Percentiles rank a stretch among this genome's conserved stretches.
These are phyloP conservation scores for Picochlorum sp. DNA, from an alignment of 139 green algal genomes.

Conservation along the genomic window DNA sequence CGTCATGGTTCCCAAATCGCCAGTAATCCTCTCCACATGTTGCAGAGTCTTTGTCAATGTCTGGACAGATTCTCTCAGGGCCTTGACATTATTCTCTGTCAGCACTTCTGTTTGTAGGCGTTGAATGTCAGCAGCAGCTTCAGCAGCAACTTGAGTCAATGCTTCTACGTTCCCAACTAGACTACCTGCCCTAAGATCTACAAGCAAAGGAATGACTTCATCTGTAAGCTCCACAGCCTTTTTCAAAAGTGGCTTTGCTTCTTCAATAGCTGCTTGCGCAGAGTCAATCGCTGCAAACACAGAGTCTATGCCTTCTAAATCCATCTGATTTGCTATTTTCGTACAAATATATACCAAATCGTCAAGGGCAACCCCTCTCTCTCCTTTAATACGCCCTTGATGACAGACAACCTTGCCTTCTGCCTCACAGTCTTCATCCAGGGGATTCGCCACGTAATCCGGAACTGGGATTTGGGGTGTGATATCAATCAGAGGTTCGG, in stretches of 20 bases:
- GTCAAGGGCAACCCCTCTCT: slow-evolving; percentile 87
- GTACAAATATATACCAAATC: slow-evolving; percentile 90
- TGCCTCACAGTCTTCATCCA: slow-evolving; percentile 65
- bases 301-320: slow-evolving; percentile 52
- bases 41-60: slow-evolving; percentile 65
- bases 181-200: slow-evolving; percentile 57
- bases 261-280: slow-evolving; percentile 49
- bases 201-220: slow-evolving; percentile 64
- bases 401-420: slow-evolving; percentile 88
- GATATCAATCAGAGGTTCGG: slow-evolving; percentile 94
- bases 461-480: slow-evolving; percentile 77
- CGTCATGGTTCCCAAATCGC: slow-evolving; percentile 57
- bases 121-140: slow-evolving; percentile 71
- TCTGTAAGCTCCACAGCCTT: slow-evolving; percentile 39
- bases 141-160: slow-evolving; percentile 65
- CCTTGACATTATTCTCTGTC: slow-evolving; percentile 82
- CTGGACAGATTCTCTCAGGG: slow-evolving; percentile 59
- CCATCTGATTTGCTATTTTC: slow-evolving; percentile 82
- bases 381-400: slow-evolving; percentile 67
- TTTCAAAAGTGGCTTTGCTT: slow-evolving; percentile 58
- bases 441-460: slow-evolving; percentile 49
- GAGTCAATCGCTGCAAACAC: slow-evolving; percentile 76
- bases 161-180: slow-evolving; percentile 70
- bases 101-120: slow-evolving; percentile 78
- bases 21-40: slow-evolving; percentile 58